Percentiles rank a stretch among this genome's conserved stretches.
Evolutionary conservation across 140 eudicot species (phyloP).

Genomic region (Ambrosia hybrid): DNA sequence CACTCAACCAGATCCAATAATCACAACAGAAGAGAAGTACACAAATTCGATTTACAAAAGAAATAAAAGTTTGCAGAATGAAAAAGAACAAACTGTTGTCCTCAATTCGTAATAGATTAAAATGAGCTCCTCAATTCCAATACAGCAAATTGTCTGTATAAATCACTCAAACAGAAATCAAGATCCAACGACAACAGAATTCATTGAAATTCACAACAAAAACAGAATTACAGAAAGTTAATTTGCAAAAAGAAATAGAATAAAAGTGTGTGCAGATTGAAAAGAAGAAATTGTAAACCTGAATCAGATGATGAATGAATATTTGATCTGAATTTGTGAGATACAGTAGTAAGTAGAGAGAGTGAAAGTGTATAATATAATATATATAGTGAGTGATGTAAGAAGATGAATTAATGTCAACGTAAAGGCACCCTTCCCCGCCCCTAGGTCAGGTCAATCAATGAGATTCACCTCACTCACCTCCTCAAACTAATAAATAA

Average conservation of each 20-base stretch:
- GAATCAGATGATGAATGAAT: conserved; percentile 1
- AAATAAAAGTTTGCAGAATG: too few species aligned
- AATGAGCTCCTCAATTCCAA: not conserved
- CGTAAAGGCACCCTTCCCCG: too few species aligned
- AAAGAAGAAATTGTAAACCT: conserved; percentile 22
- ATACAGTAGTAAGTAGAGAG: not conserved
- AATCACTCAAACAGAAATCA: not conserved
- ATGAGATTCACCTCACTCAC: too few species aligned
- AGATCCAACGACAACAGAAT: not conserved
- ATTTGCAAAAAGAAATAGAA: too few species aligned
- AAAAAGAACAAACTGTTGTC: too few species aligned
- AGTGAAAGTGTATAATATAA: not conserved
- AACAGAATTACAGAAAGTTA: not conserved
- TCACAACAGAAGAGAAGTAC: not conserved
- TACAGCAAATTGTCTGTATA: not conserved
- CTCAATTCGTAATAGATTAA: too few species aligned
- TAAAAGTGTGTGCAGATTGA: not conserved
- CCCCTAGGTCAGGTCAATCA: too few species aligned
- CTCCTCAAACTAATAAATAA: too few species aligned
- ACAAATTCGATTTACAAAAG: too few species aligned
- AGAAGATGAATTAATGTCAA: not conserved
- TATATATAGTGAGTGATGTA: not conserved
- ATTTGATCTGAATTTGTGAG: too few species aligned
- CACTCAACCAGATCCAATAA: conserved; percentile 31
- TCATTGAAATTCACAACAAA: not conserved